These are phyloP conservation scores for Saccharomycopsis babjevae DNA, from an alignment of 805 yeast species.

Conservation along the genomic window DNA sequence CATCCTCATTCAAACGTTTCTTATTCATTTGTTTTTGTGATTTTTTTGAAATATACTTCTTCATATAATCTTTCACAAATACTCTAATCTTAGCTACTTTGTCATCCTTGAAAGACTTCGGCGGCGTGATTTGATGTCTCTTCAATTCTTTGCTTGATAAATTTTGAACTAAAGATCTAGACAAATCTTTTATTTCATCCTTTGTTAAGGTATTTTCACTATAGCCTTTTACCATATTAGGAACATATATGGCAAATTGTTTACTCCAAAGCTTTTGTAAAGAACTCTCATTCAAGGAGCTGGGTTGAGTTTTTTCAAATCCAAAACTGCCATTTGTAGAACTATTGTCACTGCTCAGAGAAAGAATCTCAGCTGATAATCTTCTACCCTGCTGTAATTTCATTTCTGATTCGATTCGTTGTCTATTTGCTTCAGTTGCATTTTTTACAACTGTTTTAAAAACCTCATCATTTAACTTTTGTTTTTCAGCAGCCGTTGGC, in stretches of 20 bases:
- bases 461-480: neutral
- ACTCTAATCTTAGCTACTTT: slow-evolving; percentile 60
- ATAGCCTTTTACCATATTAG: slow-evolving; percentile 63
- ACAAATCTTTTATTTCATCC: slow-evolving; percentile 65
- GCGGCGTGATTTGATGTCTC: slow-evolving; percentile 35
- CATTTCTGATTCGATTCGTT: neutral
- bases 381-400: neutral
- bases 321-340: neutral
- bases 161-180: slow-evolving; percentile 63
- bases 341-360: neutral
- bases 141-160: slow-evolving; percentile 61
- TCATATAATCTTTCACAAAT: slow-evolving; percentile 58
- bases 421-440: neutral
- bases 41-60: slow-evolving; percentile 31
- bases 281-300: slow-evolving; percentile 20
- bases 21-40: neutral
- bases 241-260: slow-evolving; percentile 63
- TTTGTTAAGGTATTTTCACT: slow-evolving; percentile 51
- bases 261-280: slow-evolving; percentile 25
- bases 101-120: slow-evolving; percentile 48
- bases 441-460: neutral
- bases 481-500: neutral
- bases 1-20: neutral
- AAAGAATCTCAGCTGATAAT: neutral
- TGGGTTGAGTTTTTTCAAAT: slow-evolving; percentile 2